Evolutionary conservation across 2,329 filamentous ascomycete species (phyloP).

Genomic region (Paecilomyces sp.): DNA sequence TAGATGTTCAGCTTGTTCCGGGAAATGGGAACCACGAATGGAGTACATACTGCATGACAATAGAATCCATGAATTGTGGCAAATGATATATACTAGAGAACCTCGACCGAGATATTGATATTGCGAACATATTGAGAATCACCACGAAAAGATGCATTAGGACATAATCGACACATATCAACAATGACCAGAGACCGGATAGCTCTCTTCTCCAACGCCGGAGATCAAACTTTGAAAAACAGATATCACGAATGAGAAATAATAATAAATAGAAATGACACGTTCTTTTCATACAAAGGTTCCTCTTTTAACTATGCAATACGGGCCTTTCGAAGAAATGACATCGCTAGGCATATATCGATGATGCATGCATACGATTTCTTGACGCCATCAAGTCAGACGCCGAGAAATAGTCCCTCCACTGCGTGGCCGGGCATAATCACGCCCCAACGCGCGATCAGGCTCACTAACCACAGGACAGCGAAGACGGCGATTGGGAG

Average conservation of each 20-base stretch:
- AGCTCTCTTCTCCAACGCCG: not conserved
- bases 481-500: conserved; percentile 54
- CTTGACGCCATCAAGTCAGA: conserved; percentile 14
- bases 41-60: not conserved
- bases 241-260: not conserved
- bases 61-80: not conserved
- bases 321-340: not conserved
- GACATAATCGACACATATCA: not conserved
- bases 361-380: not conserved
- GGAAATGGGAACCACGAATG: too few relatives aligned
- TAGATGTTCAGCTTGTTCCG: not conserved
- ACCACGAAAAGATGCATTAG: not conserved
- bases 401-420: conserved; percentile 38
- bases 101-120: not conserved
- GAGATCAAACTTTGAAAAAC: not conserved
- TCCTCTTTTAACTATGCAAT: not conserved
- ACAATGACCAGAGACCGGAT: not conserved
- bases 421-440: conserved; percentile 38
- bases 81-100: not conserved
- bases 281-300: not conserved
- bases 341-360: not conserved
- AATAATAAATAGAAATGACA: not conserved
- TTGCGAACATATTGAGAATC: not conserved
- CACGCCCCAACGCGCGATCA: conserved; percentile 41
- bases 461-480: conserved; percentile 51